Base-by-base conservation (phyloP, 2,329 filamentous ascomycete genomes). In the Furcasterigmium furcatum region DNA sequence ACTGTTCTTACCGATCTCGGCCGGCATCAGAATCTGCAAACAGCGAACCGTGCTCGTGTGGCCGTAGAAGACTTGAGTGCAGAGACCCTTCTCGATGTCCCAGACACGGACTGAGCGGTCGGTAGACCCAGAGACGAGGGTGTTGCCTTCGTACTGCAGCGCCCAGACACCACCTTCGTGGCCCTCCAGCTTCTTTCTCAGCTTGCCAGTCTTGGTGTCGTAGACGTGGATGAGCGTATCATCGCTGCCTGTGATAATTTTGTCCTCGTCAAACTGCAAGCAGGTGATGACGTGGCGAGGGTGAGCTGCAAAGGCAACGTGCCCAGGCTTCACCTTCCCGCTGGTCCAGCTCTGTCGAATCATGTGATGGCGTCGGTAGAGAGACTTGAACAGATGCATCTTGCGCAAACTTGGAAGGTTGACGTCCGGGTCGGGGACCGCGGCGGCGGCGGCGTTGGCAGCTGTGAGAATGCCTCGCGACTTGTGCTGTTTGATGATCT, bases 91-190 rank as follows among this genome's bases (percentile, higher is more conserved):
- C 60, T 95, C 90, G 52, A 99, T 96, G 62, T 99, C 92, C 94
- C 94, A 99, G 0, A 99, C 92, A n/a, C 94, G 84, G n/a, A 99
- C 94, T 10, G 94, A 95, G 39, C 94, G 80, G 66, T 99, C 94
- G 0, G 94, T 99, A 7, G 91, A 96, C 3, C 94, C 94, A 14
- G 94, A 99, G 3, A 99, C 94, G 18, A 99, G 72, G 14, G 88
- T 90, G 61, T 97, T 96, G 42, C 91, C 92, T 61, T 96, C 86
- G 61, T 97, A 99, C 64, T 97, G 91, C 44, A 99, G 71, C 24
- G 94, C 94, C 94, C 94, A 99, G 2, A 99, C 94, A 38, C 94
- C 94, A 27, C 94, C 94, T 65, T 99, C 94, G 56, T 99, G 94
- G 2, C 94, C 94, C 58, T 91, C 86, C 3, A 99, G 80, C 52